A percentile compares a stretch with the other conserved stretches of the same genome.
Conservation (phyloP, 345 rosid genomes). For the Arabis alpina region DNA sequence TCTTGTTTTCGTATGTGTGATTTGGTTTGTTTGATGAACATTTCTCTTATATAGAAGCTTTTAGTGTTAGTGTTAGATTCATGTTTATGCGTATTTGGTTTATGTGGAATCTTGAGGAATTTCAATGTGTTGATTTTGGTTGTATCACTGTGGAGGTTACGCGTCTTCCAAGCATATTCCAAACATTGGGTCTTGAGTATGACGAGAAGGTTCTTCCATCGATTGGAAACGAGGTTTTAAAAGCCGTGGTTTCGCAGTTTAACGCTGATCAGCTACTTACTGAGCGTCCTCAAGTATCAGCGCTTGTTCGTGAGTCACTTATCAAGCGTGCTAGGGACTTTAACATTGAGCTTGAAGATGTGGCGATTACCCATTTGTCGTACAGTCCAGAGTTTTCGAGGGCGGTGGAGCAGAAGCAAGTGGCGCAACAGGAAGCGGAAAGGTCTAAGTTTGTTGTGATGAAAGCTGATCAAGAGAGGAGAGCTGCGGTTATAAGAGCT, state of each 20-base stretch:
- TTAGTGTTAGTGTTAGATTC: not conserved
- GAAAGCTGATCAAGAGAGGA: slow-evolving; percentile 99
- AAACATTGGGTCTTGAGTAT: slow-evolving; percentile 88
- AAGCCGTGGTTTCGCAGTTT: slow-evolving; percentile 96
- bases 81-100: not conserved
- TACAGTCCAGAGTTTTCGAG: slow-evolving; percentile 91
- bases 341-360: slow-evolving; percentile 86
- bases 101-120: not conserved
- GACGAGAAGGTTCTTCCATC: slow-evolving; percentile 98
- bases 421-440: slow-evolving; percentile 99
- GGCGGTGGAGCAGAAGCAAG: slow-evolving; percentile 98
- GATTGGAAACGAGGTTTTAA: slow-evolving; percentile 95
- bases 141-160: slow-evolving; percentile 49
- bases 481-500: slow-evolving; percentile 92
- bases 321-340: slow-evolving; percentile 83
- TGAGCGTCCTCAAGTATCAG: slow-evolving; percentile 96
- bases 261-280: slow-evolving; percentile 99
- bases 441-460: slow-evolving; percentile 91
- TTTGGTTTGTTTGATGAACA: too few relatives aligned
- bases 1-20: too few relatives aligned
- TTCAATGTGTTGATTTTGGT: not conserved
- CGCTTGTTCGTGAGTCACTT: slow-evolving; percentile 74
- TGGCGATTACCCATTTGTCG: slow-evolving; percentile 93
- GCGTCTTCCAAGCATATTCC: slow-evolving; percentile 74
- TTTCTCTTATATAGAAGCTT: too few relatives aligned